Evolutionary conservation across 306 rosid genomes (phyloP).

Genomic region (Casuarina equisetifolia): DNA sequence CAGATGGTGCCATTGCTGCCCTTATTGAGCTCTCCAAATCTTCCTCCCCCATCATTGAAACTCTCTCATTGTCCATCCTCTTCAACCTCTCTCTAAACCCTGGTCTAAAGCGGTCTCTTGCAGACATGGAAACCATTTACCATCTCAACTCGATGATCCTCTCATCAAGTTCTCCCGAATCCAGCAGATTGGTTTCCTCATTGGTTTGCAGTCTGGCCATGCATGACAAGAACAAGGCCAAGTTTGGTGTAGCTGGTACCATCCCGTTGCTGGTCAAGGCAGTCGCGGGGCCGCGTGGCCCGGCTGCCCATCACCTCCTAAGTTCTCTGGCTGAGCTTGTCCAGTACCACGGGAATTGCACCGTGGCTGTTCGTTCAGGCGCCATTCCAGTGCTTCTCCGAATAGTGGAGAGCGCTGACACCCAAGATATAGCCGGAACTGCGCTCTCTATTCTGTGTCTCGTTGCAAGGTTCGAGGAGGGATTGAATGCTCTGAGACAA

Average conservation of each 20-base stretch:
- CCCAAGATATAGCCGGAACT: conserved; percentile 56
- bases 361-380: conserved; percentile 65
- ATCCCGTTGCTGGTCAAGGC: conserved; percentile 54
- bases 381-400: conserved; percentile 48
- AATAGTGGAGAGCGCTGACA: conserved; percentile 38
- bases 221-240: conserved; percentile 86
- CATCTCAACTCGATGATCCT: conserved; percentile 55
- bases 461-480: conserved; percentile 73
- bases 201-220: conserved; percentile 75
- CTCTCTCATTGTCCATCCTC: conserved; percentile 64
- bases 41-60: conserved; percentile 44
- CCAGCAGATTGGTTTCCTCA: conserved; percentile 54
- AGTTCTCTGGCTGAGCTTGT: conserved; percentile 75
- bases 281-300: conserved; percentile 25
- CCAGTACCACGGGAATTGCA: conserved; percentile 77
- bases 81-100: conserved; percentile 80
- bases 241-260: conserved; percentile 78
- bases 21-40: conserved; percentile 57
- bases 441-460: conserved; percentile 59
- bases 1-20: conserved; percentile 49
- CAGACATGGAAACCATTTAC: conserved; percentile 54
- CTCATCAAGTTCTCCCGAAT: conserved; percentile 36
- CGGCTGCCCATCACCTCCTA: conserved; percentile 54
- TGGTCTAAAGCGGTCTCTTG: conserved; percentile 63
- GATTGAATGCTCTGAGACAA: conserved; percentile 57